Evolutionary conservation across 2,329 filamentous ascomycete genomes (phyloP).

Genomic region (Boeremia lycopersici): DNA sequence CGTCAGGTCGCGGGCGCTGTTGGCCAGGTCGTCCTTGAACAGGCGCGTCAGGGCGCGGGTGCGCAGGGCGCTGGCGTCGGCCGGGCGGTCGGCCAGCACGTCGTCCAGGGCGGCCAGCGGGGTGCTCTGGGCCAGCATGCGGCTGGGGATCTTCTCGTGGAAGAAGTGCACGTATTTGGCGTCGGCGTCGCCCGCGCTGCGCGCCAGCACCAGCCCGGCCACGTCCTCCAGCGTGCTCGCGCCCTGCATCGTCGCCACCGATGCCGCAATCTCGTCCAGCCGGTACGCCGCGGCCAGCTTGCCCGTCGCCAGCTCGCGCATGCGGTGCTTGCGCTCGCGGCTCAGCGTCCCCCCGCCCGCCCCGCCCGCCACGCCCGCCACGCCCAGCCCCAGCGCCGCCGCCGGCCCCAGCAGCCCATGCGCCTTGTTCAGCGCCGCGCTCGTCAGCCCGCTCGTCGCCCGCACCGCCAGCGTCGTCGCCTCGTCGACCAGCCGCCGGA

Average conservation of each 20-base stretch:
- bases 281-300: constrained; percentile 79
- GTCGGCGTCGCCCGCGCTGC: constrained; percentile 70
- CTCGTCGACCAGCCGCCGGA: constrained; percentile 78
- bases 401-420: background rate
- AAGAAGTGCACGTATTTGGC: constrained; percentile 93
- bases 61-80: constrained; percentile 69
- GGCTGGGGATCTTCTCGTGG: constrained; percentile 83
- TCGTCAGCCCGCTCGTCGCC: constrained; percentile 74
- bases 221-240: constrained; percentile 79
- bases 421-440: constrained; percentile 64
- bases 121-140: constrained; percentile 74
- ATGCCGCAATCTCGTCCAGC: constrained; percentile 81
- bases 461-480: constrained; percentile 78
- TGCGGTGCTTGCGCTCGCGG: constrained; percentile 75
- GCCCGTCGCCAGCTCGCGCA: constrained; percentile 80
- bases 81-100: constrained; percentile 68
- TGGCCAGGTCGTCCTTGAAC: constrained; percentile 75
- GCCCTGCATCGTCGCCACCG: constrained; percentile 82
- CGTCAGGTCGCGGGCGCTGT: constrained; percentile 73
- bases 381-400: constrained; percentile 12
- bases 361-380: constrained; percentile 54
- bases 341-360: constrained; percentile 71
- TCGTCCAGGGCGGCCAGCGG: constrained; percentile 69
- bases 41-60: constrained; percentile 76
- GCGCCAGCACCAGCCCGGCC: constrained; percentile 72